Percentiles rank a stretch among this genome's conserved stretches.
phyloP scores from a whole-genome alignment of 306 rosid species.

The Glycine tomentella region DNA sequence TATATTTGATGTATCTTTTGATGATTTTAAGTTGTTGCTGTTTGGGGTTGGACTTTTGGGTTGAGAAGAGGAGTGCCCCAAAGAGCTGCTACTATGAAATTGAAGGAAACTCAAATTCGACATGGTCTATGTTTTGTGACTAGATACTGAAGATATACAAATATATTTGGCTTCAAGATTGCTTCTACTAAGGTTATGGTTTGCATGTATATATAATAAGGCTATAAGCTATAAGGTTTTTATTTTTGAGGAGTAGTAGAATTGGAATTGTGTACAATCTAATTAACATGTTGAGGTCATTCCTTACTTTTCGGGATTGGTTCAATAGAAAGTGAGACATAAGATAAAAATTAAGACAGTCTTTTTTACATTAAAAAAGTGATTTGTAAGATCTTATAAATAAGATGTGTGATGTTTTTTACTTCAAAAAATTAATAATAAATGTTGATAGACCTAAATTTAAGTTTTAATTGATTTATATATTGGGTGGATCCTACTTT shows the following conservation, averaged over 20 bases:
- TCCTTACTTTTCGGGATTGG: no score
- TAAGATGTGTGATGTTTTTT: no score
- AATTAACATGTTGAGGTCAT: constrained; percentile 22
- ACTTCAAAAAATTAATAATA: no score
- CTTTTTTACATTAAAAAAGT: no score
- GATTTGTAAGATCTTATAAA: no score
- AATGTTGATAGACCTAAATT: no score
- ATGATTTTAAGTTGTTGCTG: constrained; percentile 42
- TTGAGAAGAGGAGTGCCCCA: constrained; percentile 29
- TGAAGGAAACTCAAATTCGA: constrained; percentile 52
- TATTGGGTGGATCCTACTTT: no score
- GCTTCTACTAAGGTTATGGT: neutral
- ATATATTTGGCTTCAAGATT: neutral
- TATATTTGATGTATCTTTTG: neutral
- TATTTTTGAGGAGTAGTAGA: neutral
- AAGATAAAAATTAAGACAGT: no score
- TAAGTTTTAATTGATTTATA: no score
- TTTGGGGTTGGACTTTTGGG: constrained; percentile 30
- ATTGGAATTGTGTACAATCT: constrained; percentile 3
- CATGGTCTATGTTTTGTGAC: constrained; percentile 26
- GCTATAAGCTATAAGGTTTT: neutral
- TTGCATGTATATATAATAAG: constrained; percentile 17
- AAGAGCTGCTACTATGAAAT: constrained; percentile 44
- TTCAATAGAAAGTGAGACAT: no score
- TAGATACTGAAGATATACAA: neutral